Base-by-base conservation (phyloP, 306 rosid genomes). In the Senna siamea region DNA sequence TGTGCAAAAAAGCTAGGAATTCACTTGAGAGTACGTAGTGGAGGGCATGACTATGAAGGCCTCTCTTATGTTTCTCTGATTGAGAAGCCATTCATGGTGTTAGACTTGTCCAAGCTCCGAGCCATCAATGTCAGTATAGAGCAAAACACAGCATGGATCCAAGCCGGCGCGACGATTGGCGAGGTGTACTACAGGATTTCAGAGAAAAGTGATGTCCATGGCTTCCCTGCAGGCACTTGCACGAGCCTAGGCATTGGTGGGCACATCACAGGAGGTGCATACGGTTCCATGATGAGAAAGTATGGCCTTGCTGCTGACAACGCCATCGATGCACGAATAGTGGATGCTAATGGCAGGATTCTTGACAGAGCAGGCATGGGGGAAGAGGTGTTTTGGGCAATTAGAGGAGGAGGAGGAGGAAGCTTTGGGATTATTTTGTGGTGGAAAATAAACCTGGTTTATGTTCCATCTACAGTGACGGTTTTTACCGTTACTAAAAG, bases 361-460 rank as follows among this genome's bases (percentile, higher is more conserved):
- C 89, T 89, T 30, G 86, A 89, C 32, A 79, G 96, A 67, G 43
- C 30, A 43, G 69, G 82, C 72, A 92, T 88, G 93, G 92, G 89
- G 9, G 94, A 91, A 17, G 94, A 85, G 22, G 46, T 91, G 0
- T 88, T 91, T 58, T 91, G 92, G 97, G 92, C 97, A 0, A 88
- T 90, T 54, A 84, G 89, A 76, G 93, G 97, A 17, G 93, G 97
- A 5, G 93, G 97, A 1, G 93, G 89, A 12, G 93, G 85, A 0
- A 87, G 90, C 73, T 85, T 88, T 63, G 92, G 92, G 6, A 68
- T 88, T 7, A 81, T 87, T 34, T 80, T 88, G 2, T 73, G 86
- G 53, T 92, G 93, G 90, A 88, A 86, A 74, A 80, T 89, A 46
- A 86, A 82, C 35, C 41, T 92, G 0, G 92, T 85, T 66, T 78